Conservation (phyloP, 2,329 filamentous ascomycete species). For the Fusarium mangiferae region DNA sequence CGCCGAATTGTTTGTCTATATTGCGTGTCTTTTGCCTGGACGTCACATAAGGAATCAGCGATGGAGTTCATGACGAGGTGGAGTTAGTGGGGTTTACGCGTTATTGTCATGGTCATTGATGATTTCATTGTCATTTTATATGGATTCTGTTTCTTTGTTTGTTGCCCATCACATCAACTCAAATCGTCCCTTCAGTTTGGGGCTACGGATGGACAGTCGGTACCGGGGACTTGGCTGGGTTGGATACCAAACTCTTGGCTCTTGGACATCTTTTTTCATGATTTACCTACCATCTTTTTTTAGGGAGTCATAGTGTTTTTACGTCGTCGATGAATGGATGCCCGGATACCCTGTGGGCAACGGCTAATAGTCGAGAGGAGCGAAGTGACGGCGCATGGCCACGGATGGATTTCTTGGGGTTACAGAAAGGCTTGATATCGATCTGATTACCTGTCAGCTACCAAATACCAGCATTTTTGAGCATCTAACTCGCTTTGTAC, state of each 20-base stretch:
- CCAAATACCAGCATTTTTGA: slow-evolving; percentile 17
- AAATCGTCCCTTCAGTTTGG: slow-evolving; percentile 22
- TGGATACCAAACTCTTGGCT: slow-evolving; percentile 37
- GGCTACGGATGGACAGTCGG: slow-evolving; percentile 29
- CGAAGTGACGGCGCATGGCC: slow-evolving; percentile 24
- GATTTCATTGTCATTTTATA: slow-evolving; percentile 12
- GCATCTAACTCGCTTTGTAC: neutral
- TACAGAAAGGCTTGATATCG: slow-evolving; percentile 20
- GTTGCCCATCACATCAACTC: slow-evolving; percentile 11
- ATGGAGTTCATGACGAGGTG: slow-evolving; percentile 47
- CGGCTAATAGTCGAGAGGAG: slow-evolving; percentile 41
- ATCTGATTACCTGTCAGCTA: slow-evolving; percentile 33
- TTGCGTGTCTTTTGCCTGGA: slow-evolving; percentile 40
- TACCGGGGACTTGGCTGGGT: slow-evolving; percentile 22
- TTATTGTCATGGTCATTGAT: slow-evolving; percentile 18
- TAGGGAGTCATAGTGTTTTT: slow-evolving; percentile 34
- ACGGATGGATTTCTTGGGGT: slow-evolving; percentile 32
- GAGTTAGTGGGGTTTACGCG: slow-evolving; percentile 41
- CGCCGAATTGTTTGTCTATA: slow-evolving; percentile 42
- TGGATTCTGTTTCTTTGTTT: slow-evolving; percentile 21
- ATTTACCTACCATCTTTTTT: slow-evolving; percentile 35
- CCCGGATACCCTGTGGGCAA: slow-evolving; percentile 43
- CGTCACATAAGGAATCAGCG: slow-evolving; percentile 48
- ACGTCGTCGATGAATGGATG: slow-evolving; percentile 43
- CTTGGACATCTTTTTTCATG: slow-evolving; percentile 20